phyloP scores from a whole-genome alignment of 805 yeast genomes.

The Candida silvicultrix region DNA sequence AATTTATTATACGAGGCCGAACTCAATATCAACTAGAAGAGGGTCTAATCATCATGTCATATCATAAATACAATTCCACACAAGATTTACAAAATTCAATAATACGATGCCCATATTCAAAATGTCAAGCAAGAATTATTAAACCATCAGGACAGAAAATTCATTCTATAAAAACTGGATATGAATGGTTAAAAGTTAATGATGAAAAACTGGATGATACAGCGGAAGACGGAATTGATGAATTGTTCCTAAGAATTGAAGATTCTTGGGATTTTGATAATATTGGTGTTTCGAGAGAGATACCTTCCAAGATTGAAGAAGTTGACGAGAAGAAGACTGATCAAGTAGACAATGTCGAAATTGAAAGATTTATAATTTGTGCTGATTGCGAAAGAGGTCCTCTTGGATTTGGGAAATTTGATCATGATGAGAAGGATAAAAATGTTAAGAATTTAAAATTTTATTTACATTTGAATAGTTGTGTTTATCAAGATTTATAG shows the following conservation, averaged over 20 bases:
- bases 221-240: not conserved
- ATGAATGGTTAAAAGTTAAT: conserved; percentile 2
- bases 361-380: conserved; percentile 56
- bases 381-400: conserved; percentile 80
- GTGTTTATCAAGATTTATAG: conserved; percentile 27
- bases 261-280: conserved; percentile 81
- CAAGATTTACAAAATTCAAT: conserved; percentile 2
- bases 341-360: conserved; percentile 18
- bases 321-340: conserved; percentile 6
- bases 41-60: not conserved
- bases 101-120: conserved; percentile 19
- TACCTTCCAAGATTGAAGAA: not conserved
- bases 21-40: no score
- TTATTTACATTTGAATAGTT: conserved; percentile 40
- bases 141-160: conserved; percentile 3
- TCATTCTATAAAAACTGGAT: not conserved
- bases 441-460: conserved; percentile 35
- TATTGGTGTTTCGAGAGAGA: conserved; percentile 55
- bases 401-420: conserved; percentile 55
- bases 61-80: not conserved
- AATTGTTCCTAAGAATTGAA: conserved; percentile 34
- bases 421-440: conserved; percentile 15
- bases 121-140: conserved; percentile 20
- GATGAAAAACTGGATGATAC: not conserved
- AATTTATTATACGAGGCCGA: no score